Conservation (phyloP, 1,284 basidiomycete genomes). For the Trametes hirsuta region DNA sequence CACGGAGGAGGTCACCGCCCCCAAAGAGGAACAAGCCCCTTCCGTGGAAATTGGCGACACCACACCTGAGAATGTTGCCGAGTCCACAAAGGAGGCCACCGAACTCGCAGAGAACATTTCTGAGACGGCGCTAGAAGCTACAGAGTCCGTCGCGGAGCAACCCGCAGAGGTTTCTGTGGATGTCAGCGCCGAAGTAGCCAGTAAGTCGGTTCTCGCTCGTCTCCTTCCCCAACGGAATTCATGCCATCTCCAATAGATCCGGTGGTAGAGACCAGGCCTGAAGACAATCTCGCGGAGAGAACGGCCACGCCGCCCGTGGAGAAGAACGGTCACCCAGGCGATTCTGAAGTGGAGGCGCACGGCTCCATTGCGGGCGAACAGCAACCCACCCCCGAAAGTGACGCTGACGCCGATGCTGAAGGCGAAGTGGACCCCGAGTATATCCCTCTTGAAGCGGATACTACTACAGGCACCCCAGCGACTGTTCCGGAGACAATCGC, state of each 20-base stretch:
- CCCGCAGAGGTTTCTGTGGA: background rate
- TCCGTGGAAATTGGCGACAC: background rate
- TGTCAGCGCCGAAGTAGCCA: background rate
- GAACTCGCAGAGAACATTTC: background rate
- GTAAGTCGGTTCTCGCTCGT: background rate
- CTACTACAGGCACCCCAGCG: background rate
- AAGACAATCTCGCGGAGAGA: too few relatives aligned
- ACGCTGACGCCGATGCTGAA: conserved; percentile 37
- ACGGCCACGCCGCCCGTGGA: background rate
- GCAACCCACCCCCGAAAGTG: background rate
- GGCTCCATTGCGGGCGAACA: background rate
- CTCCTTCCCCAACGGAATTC: too few relatives aligned
- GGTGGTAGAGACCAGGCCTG: too few relatives aligned
- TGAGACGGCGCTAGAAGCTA: background rate
- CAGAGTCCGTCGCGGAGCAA: background rate
- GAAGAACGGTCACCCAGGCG: background rate
- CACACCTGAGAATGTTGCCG: background rate
- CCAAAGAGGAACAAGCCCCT: background rate
- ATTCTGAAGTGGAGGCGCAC: background rate
- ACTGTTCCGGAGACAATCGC: background rate
- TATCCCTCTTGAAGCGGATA: background rate
- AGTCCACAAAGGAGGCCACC: background rate
- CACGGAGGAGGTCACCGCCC: background rate
- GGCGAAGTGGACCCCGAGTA: conserved; percentile 41
- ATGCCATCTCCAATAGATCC: too few relatives aligned